Conservation (phyloP, 768 basidiomycete species). For the Cystobasidium tubakii region DNA sequence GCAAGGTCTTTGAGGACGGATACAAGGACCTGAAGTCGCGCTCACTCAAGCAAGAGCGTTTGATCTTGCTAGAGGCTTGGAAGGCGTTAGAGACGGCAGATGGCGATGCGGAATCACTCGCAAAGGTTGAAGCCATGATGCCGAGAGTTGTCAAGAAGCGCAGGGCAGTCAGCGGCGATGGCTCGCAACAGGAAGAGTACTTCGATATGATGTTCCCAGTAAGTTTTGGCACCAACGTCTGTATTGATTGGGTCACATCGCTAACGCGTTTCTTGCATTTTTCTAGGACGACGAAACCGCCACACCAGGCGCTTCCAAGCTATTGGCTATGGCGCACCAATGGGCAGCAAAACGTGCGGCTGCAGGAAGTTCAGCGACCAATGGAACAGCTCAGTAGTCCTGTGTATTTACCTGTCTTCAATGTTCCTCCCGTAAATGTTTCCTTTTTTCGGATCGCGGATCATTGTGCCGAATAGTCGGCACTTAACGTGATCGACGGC, state of each 20-base stretch:
- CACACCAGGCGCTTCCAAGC: neutral
- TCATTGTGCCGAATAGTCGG: neutral
- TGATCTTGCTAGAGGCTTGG: constrained; percentile 88
- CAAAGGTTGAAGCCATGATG: constrained; percentile 85
- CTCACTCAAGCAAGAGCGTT: constrained; percentile 85
- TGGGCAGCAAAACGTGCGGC: constrained; percentile 7
- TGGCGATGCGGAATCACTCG: constrained; percentile 66
- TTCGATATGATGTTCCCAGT: constrained; percentile 39
- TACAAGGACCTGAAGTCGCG: constrained; percentile 80
- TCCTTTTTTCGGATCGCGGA: neutral
- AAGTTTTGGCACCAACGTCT: neutral
- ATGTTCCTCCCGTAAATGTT: neutral
- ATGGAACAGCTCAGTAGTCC: neutral
- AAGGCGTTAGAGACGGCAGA: constrained; percentile 81
- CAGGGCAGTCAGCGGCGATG: constrained; percentile 32
- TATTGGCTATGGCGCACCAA: constrained; percentile 9
- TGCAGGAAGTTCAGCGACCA: neutral
- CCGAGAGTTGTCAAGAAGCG: constrained; percentile 52
- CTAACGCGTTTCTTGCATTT: too few species aligned
- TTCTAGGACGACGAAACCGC: constrained; percentile 5
- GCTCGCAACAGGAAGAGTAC: constrained; percentile 38
- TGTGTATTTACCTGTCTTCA: neutral
- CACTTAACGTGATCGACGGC: neutral
- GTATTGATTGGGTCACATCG: too few species aligned
- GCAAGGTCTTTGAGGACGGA: constrained; percentile 74